Base-by-base conservation (phyloP, 2,329 filamentous ascomycete species). In the Alternaria ethzedia region DNA sequence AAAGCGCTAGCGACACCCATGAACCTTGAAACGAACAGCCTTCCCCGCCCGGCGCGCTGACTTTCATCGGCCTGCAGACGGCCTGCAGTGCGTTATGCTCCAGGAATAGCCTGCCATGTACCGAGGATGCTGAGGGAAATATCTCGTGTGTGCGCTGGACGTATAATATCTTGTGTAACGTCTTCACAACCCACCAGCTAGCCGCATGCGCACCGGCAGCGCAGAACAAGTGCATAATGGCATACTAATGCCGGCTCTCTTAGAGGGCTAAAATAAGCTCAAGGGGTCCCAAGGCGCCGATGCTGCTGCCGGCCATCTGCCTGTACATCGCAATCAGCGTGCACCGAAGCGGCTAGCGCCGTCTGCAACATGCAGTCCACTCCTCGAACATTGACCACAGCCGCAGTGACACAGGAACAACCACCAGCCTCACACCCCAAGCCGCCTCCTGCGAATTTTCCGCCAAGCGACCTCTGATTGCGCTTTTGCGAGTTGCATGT, bases 401-500 rank as follows among this genome's bases (percentile, higher is more conserved):
- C 64, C 64, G 46, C 61, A 61, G 61, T 46, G 41, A 61, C 54
- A 57, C 61, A 54, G 51, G 41, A 58, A 66, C 61, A 57, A 58
- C 54, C 45, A 20, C 43, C 63, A 57, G 57, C 59, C 49, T 32
- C 44, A 20, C 44, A 55, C 54, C 30, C 25, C n/a, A 9, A 44
- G 10, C 44, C 57, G 43, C 45, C 44, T 52, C 51, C 62, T 47
- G 52, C 43, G 36, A 57, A 32, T 45, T 47, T 43, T 41, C n/a
- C 56, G 58, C 58, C 47, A 36, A 50, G 10, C 26, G 28, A 25
- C n/a, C 13, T 9, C 23, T 47, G 56, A 47, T 57, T 61, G 50
- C 62, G 47, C 59, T 58, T 57, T 57, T 59, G 36, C 47, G 57
- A 54, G 46, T 28, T 51, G 56, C 47, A 51, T 56, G 20, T 30